Percentiles rank a stretch among this genome's conserved stretches.
These are phyloP conservation scores for Davidsoniella australis DNA, from an alignment of 2,329 filamentous ascomycete species.

Conservation along the genomic window DNA sequence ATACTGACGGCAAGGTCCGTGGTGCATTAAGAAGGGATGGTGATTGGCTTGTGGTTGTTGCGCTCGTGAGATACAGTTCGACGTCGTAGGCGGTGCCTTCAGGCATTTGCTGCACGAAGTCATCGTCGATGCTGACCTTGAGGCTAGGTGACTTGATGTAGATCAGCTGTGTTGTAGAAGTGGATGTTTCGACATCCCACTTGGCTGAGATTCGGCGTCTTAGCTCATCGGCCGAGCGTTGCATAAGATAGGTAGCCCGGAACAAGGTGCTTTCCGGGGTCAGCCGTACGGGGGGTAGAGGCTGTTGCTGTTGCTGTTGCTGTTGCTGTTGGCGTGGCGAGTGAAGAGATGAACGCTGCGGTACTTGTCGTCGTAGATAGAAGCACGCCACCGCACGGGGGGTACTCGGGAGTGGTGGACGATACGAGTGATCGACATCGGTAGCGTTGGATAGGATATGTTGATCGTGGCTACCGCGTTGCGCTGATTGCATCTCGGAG, in stretches of 20 bases:
- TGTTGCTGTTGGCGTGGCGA: slow-evolving; percentile 30
- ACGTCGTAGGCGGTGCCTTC: slow-evolving; percentile 53
- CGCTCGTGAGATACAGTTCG: slow-evolving; percentile 44
- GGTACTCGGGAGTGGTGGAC: slow-evolving; percentile 54
- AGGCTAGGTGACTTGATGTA: slow-evolving; percentile 59
- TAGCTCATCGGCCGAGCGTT: slow-evolving; percentile 60
- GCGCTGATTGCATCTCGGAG: slow-evolving; percentile 17
- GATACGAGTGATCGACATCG: slow-evolving; percentile 75
- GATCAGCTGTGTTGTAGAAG: slow-evolving; percentile 44
- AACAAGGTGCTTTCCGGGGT: slow-evolving; percentile 37
- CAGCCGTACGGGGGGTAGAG: slow-evolving; percentile 16
- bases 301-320: slow-evolving; percentile 32
- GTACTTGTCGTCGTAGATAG: slow-evolving; percentile 36
- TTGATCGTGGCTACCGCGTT: slow-evolving; percentile 40
- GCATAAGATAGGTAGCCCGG: slow-evolving; percentile 68
- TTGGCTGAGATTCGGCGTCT: slow-evolving; percentile 58
- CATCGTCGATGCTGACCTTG: slow-evolving; percentile 77
- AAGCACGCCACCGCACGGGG: slow-evolving; percentile 73
- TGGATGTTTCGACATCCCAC: slow-evolving; percentile 58
- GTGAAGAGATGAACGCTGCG: not conserved
- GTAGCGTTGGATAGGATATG: slow-evolving; percentile 55
- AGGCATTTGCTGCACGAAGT: slow-evolving; percentile 63
- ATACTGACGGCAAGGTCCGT: slow-evolving; percentile 1
- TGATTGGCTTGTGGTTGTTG: slow-evolving; percentile 34
- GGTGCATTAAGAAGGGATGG: not conserved